phyloP scores from a whole-genome alignment of 2,329 filamentous ascomycete species.

The Sclerotinia glacialis region DNA sequence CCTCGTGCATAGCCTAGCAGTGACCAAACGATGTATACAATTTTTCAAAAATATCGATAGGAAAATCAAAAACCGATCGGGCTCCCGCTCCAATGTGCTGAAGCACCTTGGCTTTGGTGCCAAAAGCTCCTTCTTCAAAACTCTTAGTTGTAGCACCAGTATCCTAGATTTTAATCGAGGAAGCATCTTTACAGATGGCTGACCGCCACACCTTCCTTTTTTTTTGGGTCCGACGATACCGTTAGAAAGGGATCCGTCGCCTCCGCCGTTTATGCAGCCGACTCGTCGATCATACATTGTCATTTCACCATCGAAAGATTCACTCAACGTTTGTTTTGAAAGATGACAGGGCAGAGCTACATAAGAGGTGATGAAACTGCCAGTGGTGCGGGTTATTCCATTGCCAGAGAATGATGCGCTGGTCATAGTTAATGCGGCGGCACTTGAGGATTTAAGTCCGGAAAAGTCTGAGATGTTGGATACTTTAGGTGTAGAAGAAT shows the following conservation, averaged over 20 bases:
- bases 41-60: conserved; percentile 47
- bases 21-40: conserved; percentile 52
- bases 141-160: conserved; percentile 43
- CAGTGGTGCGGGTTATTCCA: neutral
- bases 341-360: conserved; percentile 44
- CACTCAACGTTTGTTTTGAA: conserved; percentile 45
- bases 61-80: conserved; percentile 40
- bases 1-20: conserved; percentile 40
- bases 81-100: conserved; percentile 47
- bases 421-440: neutral
- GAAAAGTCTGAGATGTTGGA: neutral
- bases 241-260: conserved; percentile 41
- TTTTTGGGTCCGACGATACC: conserved; percentile 41
- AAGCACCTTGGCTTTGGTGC: conserved; percentile 42
- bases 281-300: conserved; percentile 45
- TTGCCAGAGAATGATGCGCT: neutral
- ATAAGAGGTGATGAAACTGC: conserved; percentile 30
- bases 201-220: conserved; percentile 39
- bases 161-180: conserved; percentile 31
- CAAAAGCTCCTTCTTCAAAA: conserved; percentile 46
- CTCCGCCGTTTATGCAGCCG: conserved; percentile 44
- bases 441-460: neutral
- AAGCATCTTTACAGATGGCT: conserved; percentile 34
- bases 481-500: neutral
- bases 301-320: conserved; percentile 49